These are phyloP conservation scores for Triangularia verruculosa DNA, from an alignment of 2,329 filamentous ascomycete genomes.

Conservation along the genomic window DNA sequence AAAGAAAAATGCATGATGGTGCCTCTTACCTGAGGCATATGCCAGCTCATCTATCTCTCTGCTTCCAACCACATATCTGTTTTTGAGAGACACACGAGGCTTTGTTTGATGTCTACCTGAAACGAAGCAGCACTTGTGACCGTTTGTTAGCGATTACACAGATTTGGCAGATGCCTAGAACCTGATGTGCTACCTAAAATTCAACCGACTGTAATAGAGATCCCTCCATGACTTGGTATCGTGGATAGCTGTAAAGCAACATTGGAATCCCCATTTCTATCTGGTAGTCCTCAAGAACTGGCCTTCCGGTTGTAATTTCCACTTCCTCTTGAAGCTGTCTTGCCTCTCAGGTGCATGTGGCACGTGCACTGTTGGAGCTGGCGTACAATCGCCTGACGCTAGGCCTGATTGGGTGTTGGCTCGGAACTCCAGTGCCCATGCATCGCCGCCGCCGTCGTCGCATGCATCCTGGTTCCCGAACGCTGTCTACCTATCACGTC, in stretches of 20 bases:
- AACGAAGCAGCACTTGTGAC: neutral
- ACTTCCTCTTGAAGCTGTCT: neutral
- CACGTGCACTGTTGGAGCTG: constrained; percentile 11
- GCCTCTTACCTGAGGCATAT: no score
- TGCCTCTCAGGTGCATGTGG: constrained; percentile 3
- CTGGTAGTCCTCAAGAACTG: no score
- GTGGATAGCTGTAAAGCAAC: no score
- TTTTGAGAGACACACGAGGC: neutral
- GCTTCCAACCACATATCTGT: neutral
- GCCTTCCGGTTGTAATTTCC: neutral
- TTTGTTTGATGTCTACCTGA: neutral
- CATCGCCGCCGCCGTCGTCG: constrained; percentile 19
- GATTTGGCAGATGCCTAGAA: neutral
- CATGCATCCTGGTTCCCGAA: constrained; percentile 17
- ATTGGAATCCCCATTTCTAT: no score
- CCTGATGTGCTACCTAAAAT: neutral
- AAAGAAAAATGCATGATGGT: no score
- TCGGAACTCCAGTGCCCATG: constrained; percentile 11
- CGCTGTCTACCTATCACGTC: constrained; percentile 30
- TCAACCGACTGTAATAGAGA: no score
- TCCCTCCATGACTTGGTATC: no score
- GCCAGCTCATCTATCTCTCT: no score
- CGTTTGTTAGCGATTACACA: neutral
- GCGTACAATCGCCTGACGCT: neutral
- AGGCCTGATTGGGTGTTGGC: neutral